Conservation (phyloP, 1,284 basidiomycete genomes). For the Anthracocystis panici-leucophaei region DNA sequence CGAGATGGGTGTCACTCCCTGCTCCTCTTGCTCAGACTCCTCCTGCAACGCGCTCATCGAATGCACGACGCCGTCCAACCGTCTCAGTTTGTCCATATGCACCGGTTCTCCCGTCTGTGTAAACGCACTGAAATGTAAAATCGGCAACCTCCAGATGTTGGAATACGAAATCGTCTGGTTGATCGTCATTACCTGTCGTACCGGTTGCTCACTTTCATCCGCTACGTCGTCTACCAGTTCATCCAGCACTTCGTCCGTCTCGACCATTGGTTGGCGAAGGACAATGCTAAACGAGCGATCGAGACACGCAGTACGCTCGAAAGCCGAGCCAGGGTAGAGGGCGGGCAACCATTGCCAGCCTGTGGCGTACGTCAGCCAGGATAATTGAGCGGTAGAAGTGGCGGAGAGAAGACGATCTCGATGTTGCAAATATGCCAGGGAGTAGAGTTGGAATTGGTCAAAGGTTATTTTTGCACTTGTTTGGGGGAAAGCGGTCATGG, state of each 20-base stretch:
- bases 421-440: constrained; percentile 4
- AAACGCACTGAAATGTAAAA: constrained; percentile 29
- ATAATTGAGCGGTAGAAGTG: neutral
- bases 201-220: neutral
- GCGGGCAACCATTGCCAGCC: constrained; percentile 18
- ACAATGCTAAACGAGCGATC: constrained; percentile 8
- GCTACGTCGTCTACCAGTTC: neutral
- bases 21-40: too few species aligned
- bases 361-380: constrained; percentile 24
- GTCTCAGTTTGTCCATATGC: constrained; percentile 1
- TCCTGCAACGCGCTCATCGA: neutral
- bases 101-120: constrained; percentile 9
- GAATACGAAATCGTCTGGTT: constrained; percentile 28
- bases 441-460: constrained; percentile 8
- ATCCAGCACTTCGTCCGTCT: neutral
- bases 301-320: constrained; percentile 12
- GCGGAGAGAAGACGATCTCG: constrained; percentile 5
- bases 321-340: neutral
- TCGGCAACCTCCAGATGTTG: constrained; percentile 23
- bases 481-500: neutral
- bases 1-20: constrained; percentile 14
- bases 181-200: neutral
- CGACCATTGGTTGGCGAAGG: too few species aligned
- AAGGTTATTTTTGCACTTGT: constrained; percentile 1
- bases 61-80: constrained; percentile 5